These are phyloP conservation scores for Nitzschia sp. DNA, from an alignment of 108 stramenopile genomes.

Conservation along the genomic window DNA sequence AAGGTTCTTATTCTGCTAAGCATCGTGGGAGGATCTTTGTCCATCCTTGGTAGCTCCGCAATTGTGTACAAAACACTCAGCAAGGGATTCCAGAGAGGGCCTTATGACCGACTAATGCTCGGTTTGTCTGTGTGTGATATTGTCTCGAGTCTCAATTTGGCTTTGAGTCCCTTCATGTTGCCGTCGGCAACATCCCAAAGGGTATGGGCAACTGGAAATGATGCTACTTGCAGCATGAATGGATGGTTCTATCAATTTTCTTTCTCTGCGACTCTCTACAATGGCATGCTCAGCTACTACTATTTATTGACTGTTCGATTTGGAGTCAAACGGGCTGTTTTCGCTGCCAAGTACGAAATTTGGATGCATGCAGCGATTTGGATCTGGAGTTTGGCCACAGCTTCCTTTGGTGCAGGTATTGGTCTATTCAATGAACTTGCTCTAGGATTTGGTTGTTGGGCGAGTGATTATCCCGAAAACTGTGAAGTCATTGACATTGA, in stretches of 20 bases:
- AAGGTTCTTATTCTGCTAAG: not conserved
- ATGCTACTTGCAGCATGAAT: conserved; percentile 14
- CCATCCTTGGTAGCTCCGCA: not conserved
- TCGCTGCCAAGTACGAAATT: conserved; percentile 2
- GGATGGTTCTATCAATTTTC: not conserved
- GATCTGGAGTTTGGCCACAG: not conserved
- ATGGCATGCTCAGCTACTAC: not conserved
- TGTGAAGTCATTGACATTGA: not conserved
- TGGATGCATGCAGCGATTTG: not conserved
- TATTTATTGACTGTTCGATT: conserved; percentile 9
- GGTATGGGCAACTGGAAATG: conserved; percentile 7
- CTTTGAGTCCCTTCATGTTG: conserved; percentile 3
- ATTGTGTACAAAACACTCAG: not conserved
- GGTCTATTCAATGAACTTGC: conserved; percentile 1
- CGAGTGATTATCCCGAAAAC: not conserved
- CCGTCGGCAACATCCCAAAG: not conserved
- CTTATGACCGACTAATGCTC: conserved; percentile 4
- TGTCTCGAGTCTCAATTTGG: not conserved
- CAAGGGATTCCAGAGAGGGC: not conserved
- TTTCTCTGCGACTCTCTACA: not conserved
- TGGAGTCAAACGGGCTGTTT: conserved; percentile 3
- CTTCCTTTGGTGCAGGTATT: not conserved
- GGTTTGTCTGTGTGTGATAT: conserved; percentile 7
- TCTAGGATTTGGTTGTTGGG: not conserved
- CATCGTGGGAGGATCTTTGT: not conserved